A percentile compares a stretch with the other conserved stretches of the same genome.
Evolutionary conservation across 805 yeast genomes (phyloP).

Genomic region (Kodamaea restingae): DNA sequence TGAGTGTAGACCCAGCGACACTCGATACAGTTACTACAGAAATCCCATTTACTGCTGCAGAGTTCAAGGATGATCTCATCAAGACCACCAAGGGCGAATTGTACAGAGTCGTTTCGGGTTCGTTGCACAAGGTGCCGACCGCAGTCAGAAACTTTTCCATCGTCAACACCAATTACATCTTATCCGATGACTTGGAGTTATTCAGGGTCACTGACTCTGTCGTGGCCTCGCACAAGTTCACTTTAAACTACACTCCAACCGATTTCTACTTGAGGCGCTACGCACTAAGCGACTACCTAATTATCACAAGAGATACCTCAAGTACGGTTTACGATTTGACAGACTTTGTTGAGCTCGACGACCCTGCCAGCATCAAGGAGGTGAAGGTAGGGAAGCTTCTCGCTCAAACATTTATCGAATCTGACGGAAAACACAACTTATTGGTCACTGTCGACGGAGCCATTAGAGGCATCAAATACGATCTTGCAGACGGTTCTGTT

Average conservation of each 20-base stretch:
- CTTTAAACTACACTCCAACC: not conserved
- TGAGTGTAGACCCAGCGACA: constrained; percentile 9
- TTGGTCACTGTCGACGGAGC: constrained; percentile 9
- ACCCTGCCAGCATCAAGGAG: constrained; percentile 15
- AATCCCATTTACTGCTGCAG: not conserved
- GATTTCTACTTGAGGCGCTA: constrained; percentile 2
- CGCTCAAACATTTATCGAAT: constrained; percentile 3
- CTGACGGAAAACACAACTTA: constrained; percentile 7
- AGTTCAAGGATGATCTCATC: constrained; percentile 12
- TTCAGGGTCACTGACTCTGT: constrained; percentile 6
- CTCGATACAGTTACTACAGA: constrained; percentile 4
- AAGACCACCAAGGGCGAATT: constrained; percentile 7
- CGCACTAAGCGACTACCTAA: constrained; percentile 11
- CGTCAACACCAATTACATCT: constrained; percentile 9
- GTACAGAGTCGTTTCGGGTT: constrained; percentile 7
- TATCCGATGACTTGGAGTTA: constrained; percentile 4
- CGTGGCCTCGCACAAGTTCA: constrained; percentile 1
- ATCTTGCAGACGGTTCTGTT: constrained; percentile 11
- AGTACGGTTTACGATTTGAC: constrained; percentile 18
- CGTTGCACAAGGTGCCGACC: not conserved
- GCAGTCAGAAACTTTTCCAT: constrained; percentile 4
- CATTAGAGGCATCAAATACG: constrained; percentile 8
- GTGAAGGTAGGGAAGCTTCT: constrained; percentile 6
- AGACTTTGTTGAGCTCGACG: constrained; percentile 17
- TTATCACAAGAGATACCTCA: constrained; percentile 4